Base-by-base conservation (phyloP, 2,329 filamentous ascomycete species). In the Stachybotrys chlorohalonatus region DNA sequence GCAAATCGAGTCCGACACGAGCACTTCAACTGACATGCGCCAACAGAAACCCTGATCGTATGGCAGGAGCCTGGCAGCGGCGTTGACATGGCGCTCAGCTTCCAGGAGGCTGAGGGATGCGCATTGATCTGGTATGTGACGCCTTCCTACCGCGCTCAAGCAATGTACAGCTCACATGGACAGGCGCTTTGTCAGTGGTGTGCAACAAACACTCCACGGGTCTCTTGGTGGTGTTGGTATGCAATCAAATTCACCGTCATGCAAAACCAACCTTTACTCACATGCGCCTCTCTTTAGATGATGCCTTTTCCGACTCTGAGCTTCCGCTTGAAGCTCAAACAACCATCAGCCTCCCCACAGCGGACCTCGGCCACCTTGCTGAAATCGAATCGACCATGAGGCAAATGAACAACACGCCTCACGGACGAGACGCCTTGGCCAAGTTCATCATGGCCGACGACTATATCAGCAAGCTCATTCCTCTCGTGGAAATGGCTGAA, bases 11-110 rank as follows among this genome's bases (percentile, higher is more conserved):
- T 52, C 49, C 55, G 51, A 17, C 45, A 57, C 51, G 32, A 56
- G 62, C 62, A 57, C 68, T 55, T 50, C 55, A 57, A 60, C 57
- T 60, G 59, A 66, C 59, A 62, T 58, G 56, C 58, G 51, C 62
- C 64, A 64, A 47, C 71, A 95, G 93, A 97, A 70, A 99, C 94
- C 4, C 82, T 99, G 57, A 97, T 99, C 58, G 92, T 99, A 57
- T 99, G 94, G 94, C 96, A 93, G 46, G 94, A 97, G 68, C 83
- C 85, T 5, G 73, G 69, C 56, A 94, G 86, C 73, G 88, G 88
- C 56, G 85, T 92, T 54, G 94, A 99, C 68, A 97, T 99, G 94
- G 94, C 94, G 48, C 81, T 99, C 59, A 96, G 92, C 69, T 99
- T 99, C 66, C 94, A 99, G 71, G 94, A 99, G 74, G 87, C 92